phyloP scores from a whole-genome alignment of 768 basidiomycete genomes.

The Rhodotorula kratochvilovae region DNA sequence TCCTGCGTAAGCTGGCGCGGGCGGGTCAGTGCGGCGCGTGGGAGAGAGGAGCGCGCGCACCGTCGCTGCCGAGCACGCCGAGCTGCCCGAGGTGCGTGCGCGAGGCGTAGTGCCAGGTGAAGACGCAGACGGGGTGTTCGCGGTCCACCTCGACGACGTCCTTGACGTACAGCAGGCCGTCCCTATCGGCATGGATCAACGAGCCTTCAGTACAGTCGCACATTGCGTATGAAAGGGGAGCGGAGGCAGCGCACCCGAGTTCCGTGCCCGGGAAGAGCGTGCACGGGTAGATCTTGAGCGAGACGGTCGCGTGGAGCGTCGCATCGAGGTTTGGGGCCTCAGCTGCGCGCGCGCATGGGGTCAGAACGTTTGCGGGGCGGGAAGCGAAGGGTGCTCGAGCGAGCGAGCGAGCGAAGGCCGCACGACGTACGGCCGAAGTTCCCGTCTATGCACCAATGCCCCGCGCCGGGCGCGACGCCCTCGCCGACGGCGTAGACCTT shows the following conservation, averaged over 20 bases:
- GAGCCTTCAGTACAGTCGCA: too few species aligned
- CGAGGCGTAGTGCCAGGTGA: conserved; percentile 4
- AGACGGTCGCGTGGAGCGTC: neutral
- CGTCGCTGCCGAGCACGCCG: neutral
- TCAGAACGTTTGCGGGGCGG: too few species aligned
- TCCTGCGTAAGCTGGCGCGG: neutral
- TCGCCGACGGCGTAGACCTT: conserved; percentile 11
- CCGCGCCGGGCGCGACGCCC: neutral
- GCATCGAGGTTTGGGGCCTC: neutral
- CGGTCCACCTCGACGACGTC: neutral
- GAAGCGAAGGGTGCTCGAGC: neutral
- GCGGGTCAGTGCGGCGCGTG: too few species aligned
- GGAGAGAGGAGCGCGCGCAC: neutral
- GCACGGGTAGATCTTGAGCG: neutral
- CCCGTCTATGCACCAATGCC: conserved; percentile 7
- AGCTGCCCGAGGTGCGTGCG: neutral
- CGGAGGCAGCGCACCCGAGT: neutral
- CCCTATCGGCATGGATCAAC: neutral
- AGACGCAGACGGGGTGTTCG: neutral
- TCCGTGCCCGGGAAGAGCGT: neutral
- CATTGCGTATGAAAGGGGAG: neutral
- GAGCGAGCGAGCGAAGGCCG: too few species aligned
- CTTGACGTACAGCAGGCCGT: neutral
- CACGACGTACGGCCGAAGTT: neutral
- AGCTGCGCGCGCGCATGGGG: neutral